A percentile compares a stretch with the other conserved stretches of the same genome.
These are phyloP conservation scores for Trametes sp. DNA, from an alignment of 1,284 basidiomycete species.

Conservation along the genomic window DNA sequence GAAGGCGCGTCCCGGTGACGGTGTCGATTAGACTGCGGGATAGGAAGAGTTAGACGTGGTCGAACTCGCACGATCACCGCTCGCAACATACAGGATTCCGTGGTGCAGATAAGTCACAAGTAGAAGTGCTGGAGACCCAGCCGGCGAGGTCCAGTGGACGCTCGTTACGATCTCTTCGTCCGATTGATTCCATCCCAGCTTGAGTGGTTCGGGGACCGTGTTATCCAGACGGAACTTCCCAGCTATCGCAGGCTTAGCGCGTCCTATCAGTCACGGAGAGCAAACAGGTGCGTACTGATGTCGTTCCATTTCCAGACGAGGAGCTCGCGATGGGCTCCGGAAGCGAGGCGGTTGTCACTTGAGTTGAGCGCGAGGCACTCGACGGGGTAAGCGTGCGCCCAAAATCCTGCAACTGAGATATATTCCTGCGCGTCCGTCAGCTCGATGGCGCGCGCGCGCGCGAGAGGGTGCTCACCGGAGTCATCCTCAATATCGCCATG, in stretches of 20 bases:
- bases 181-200: background rate
- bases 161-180: background rate
- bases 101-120: slow-evolving; percentile 4
- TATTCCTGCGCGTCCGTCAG: background rate
- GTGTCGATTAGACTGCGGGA: background rate
- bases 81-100: background rate
- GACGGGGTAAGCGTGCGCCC: background rate
- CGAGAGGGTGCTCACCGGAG: background rate
- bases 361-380: background rate
- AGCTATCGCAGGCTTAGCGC: background rate
- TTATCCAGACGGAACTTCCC: background rate
- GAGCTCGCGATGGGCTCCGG: background rate
- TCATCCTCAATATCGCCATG: background rate
- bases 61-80: too few species aligned
- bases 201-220: background rate
- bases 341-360: background rate
- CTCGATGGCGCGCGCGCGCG: too few species aligned
- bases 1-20: background rate
- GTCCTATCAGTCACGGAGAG: background rate
- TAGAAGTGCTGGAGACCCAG: background rate
- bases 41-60: too few species aligned
- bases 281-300: background rate
- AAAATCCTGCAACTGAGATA: background rate
- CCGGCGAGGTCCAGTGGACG: background rate
- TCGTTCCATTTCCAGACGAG: background rate